These are phyloP conservation scores for Coprinellus micaceus DNA, from an alignment of 768 basidiomycete genomes.

Conservation along the genomic window DNA sequence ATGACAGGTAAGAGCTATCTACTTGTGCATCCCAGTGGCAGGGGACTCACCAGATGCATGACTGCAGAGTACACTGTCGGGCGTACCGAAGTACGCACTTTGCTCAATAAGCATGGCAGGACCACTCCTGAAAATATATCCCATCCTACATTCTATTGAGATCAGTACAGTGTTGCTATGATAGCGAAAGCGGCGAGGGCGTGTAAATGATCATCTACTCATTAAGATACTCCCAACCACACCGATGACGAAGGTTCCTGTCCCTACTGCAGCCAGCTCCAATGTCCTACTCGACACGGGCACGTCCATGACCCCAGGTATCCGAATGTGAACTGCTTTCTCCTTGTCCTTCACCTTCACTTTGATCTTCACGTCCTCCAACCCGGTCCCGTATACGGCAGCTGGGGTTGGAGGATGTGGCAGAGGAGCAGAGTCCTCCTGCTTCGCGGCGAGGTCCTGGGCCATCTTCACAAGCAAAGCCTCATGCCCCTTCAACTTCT, in stretches of 20 bases:
- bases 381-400: not conserved
- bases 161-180: not conserved
- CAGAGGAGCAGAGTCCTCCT: not conserved
- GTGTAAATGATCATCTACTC: constrained; percentile 16
- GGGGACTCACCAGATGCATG: not conserved
- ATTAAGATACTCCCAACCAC: constrained; percentile 29
- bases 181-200: not conserved
- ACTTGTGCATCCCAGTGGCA: not conserved
- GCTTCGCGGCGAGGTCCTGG: constrained; percentile 18
- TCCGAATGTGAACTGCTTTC: not conserved
- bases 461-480: constrained; percentile 24
- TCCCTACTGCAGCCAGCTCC: constrained; percentile 31
- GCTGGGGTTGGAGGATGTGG: not conserved
- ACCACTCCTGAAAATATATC: not conserved
- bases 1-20: constrained; percentile 37
- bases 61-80: constrained; percentile 48
- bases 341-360: constrained; percentile 1
- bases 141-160: constrained; percentile 1
- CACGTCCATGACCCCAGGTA: constrained; percentile 4
- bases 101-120: not conserved
- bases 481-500: constrained; percentile 48
- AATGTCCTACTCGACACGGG: constrained; percentile 17
- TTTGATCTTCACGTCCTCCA: not conserved
- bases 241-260: constrained; percentile 35
- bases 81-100: constrained; percentile 44